These are phyloP conservation scores for Mitragyna speciosa DNA, from an alignment of 257 asterid genomes.

Conservation along the genomic window DNA sequence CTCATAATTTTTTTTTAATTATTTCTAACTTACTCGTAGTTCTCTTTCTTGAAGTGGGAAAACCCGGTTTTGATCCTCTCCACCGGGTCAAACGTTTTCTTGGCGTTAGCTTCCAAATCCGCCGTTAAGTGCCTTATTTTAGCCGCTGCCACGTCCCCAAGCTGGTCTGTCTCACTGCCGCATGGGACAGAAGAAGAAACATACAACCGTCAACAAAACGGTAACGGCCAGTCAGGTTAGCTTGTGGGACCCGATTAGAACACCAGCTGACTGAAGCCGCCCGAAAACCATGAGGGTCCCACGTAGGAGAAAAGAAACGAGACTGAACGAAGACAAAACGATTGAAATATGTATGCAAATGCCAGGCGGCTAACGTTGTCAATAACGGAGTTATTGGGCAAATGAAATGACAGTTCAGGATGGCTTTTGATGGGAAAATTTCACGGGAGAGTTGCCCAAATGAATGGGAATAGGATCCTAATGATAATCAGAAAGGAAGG, in stretches of 20 bases:
- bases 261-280: too few species aligned
- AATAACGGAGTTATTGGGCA: not conserved
- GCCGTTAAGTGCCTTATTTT: slow-evolving; percentile 67
- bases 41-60: slow-evolving; percentile 50
- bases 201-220: slow-evolving; percentile 2
- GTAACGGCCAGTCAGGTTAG: slow-evolving; percentile 6
- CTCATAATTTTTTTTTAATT: too few species aligned
- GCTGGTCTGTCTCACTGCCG: slow-evolving; percentile 60
- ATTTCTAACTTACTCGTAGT: slow-evolving; percentile 51
- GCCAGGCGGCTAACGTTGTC: slow-evolving; percentile 11
- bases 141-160: slow-evolving; percentile 67
- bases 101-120: slow-evolving; percentile 43
- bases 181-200: not conserved
- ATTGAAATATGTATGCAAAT: not conserved
- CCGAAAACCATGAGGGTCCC: slow-evolving; percentile 19
- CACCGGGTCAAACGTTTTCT: slow-evolving; percentile 42
- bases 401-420: slow-evolving; percentile 39
- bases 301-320: not conserved
- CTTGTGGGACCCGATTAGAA: slow-evolving; percentile 32
- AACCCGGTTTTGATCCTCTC: slow-evolving; percentile 75
- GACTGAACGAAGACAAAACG: not conserved
- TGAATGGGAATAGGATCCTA: slow-evolving; percentile 20
- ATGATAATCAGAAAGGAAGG: slow-evolving; percentile 14
- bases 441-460: not conserved
- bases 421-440: slow-evolving; percentile 16